Evolutionary conservation across 2,329 filamentous ascomycete species (phyloP), one percentile per base, ranked within the genome.

Genomic region (Fusarium pseudoanthophilum): DNA sequence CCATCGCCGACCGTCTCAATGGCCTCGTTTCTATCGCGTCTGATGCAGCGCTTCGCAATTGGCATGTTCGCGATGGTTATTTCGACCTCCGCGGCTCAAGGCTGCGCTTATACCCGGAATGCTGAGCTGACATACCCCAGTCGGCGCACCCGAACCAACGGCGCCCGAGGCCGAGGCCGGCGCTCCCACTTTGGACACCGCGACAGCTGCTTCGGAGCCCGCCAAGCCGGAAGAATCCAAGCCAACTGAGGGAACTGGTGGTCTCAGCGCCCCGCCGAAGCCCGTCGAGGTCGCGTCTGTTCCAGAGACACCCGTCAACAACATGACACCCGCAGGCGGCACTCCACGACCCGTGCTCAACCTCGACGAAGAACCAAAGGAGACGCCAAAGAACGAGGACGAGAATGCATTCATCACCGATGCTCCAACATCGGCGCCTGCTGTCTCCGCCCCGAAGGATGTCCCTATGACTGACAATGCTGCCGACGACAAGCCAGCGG

Each of bases 271-370:
- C 11, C 72, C 62, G 28, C 79, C 81, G 14, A 81, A 80, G 70
- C 80, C 82, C 10, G 82, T 82, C 42, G 80, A 83, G 74, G 72
- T 83, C 51, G 76, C 74, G 28, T 81, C 81, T 21, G 79, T 80
- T 13, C 80, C 81, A 24, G 73, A 83, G 72, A 84, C 81, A 14
- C 83, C 83, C 28, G 59, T 82, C 57, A 79, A 82, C 46, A 73
- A 74, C 24, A 66, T 68, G 51, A 83, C 82, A 34, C 80, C 82
- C 5, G 81, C 77, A 20, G 81, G 79, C 28, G 82, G 79, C 37
- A 80, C 79, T 6, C 82, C 81, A 11, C 72, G 80, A 45, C 82
- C 80, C 5, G 82, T 80, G 68, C 73, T 83, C 40, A 79, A 78
- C 34, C 77, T 82, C 56, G 62, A 77, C 10, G 76, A 78, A 37